Evolutionary conservation across 768 basidiomycete species (phyloP).

Genomic region (Tephrocybe sp.): DNA sequence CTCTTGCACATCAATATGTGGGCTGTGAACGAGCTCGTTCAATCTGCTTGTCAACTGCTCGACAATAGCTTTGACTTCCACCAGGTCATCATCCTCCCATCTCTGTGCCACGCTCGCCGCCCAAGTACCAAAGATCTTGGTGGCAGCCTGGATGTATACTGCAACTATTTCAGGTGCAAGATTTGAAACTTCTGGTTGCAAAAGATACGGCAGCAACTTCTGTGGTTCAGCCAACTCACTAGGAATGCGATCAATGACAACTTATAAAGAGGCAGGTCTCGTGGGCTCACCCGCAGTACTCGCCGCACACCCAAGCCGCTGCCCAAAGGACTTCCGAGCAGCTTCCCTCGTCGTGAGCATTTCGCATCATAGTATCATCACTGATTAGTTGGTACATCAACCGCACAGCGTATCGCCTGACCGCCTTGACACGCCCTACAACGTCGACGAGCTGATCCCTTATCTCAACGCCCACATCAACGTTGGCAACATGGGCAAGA

Average conservation of each 20-base stretch:
- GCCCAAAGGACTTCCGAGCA: conserved; percentile 90
- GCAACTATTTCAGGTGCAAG: conserved; percentile 68
- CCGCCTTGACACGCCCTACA: conserved; percentile 74
- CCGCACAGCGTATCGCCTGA: conserved; percentile 77
- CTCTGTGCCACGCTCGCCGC: conserved; percentile 68
- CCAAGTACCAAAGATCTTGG: conserved; percentile 90
- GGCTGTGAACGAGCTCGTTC: conserved; percentile 54
- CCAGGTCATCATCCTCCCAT: conserved; percentile 76
- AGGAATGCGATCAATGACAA: conserved; percentile 7
- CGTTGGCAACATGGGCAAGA: conserved; percentile 83
- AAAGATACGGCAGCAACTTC: conserved; percentile 67
- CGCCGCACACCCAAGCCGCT: conserved; percentile 95
- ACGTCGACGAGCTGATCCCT: conserved; percentile 87
- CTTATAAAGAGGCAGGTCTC: background rate
- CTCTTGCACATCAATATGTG: conserved; percentile 90
- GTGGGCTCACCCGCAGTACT: conserved; percentile 78
- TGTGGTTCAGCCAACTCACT: conserved; percentile 83
- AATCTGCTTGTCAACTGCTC: conserved; percentile 62
- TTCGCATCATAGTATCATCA: conserved; percentile 73
- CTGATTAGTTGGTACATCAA: conserved; percentile 80
- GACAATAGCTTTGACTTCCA: conserved; percentile 64
- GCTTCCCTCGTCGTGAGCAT: conserved; percentile 66
- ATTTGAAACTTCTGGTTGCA: conserved; percentile 56
- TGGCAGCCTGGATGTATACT: conserved; percentile 78
- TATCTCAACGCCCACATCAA: conserved; percentile 75